Base-by-base conservation (phyloP, 139 green algal species). In the Mychonastes homosphaera region DNA sequence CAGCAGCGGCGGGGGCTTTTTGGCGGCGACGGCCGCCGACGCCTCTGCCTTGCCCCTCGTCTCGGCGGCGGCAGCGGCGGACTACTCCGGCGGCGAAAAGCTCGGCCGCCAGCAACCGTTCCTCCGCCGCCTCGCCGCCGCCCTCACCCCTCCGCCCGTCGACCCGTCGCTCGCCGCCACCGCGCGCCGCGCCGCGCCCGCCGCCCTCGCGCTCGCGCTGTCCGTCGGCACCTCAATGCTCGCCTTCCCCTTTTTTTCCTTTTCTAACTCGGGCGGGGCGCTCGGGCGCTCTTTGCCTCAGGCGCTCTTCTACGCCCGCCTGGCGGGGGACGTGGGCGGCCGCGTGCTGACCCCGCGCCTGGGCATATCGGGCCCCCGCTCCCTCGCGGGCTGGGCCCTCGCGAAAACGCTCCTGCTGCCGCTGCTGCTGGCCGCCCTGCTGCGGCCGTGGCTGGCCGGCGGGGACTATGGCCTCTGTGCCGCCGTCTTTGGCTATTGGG, bases 181-280 rank as follows among this genome's bases (percentile, higher is more conserved):
- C n/a, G n/a, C n/a, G n/a, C n/a, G n/a, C n/a, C n/a, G n/a, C n/a
- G n/a, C n/a, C n/a, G n/a, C 47, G 33, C 68, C 69, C 8, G 65
- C 73, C 5, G 60, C 47, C 2, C 18, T 65, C 1, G 46, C 33
- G 41, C 56, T 69, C 57, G 48, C 63, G 67, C 27, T 68, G 35
- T 56, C 26, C 8, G 73, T 80, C 36, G 73, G 73, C 53, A 76
- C 68, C 53, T 70, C 54, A 41, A 80, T 80, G 73, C 65, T 80
- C 43, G 68, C 72, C 32, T 89, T 90, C 49, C 83, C 83, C 8
- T 86, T 87, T 59, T 89, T 91, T 69, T 87, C 83, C 2, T 89
- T 78, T 43, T 29, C 32, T 47, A 13, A 24, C 46, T 19, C 3
- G 34, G 16, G 24, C 32, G 34, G 24, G 32, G 55, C 32, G 44